These are phyloP conservation scores for Leccinum pseudoinsigne DNA, from an alignment of 1,284 basidiomycete genomes.

Conservation along the genomic window DNA sequence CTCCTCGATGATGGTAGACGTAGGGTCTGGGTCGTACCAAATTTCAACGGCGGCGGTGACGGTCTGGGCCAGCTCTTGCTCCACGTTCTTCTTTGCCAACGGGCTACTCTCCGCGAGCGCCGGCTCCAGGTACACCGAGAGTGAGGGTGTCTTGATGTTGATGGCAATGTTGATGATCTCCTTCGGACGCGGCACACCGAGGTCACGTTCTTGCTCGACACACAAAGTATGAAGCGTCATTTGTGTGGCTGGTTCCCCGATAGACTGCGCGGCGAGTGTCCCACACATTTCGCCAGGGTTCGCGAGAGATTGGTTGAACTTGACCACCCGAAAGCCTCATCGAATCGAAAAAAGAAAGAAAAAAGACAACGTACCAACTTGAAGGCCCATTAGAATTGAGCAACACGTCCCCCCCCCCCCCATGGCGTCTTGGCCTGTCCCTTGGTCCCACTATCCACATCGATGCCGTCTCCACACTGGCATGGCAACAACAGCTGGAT, in stretches of 20 bases:
- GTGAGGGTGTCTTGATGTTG: constrained; percentile 97
- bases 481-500: no score
- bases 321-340: constrained; percentile 33
- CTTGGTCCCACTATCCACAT: no score
- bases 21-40: constrained; percentile 96
- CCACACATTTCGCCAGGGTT: constrained; percentile 99
- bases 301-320: constrained; percentile 34
- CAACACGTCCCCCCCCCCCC: no score
- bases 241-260: constrained; percentile 99
- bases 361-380: no score
- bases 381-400: no score
- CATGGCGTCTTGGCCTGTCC: no score
- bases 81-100: constrained; percentile 66
- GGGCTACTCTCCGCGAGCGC: constrained; percentile 61
- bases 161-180: constrained; percentile 99
- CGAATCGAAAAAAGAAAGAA: no score
- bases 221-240: constrained; percentile 99
- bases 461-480: no score
- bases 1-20: constrained; percentile 93
- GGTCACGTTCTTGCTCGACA: constrained; percentile 96
- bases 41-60: constrained; percentile 97
- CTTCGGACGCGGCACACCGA: constrained; percentile 96
- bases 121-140: constrained; percentile 86
- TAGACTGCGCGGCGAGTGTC: constrained; percentile 96
- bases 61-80: constrained; percentile 89